A percentile compares a stretch with the other conserved stretches of the same genome.
Evolutionary conservation across 192 early-diverging fungal genomes (phyloP).

Genomic region (Gamsiella multidivaricata): DNA sequence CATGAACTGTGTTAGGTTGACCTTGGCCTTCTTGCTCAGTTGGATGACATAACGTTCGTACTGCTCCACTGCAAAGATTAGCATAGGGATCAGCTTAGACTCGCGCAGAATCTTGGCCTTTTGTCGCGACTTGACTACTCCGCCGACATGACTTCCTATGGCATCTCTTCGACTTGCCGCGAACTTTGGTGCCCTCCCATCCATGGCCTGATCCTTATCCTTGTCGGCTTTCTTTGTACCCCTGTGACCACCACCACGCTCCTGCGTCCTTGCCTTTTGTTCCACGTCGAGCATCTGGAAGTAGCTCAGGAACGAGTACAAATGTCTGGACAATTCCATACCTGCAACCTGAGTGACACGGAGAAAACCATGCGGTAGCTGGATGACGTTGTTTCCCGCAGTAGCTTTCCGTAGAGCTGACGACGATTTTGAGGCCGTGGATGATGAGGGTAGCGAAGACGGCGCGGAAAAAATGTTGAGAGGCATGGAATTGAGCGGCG

Average conservation of each 20-base stretch:
- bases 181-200: not conserved
- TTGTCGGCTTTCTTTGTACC: conserved; percentile 16
- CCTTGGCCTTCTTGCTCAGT: conserved; percentile 76
- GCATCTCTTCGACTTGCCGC: not conserved
- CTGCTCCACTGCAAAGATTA: conserved; percentile 81
- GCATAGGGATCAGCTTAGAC: conserved; percentile 75
- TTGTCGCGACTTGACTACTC: conserved; percentile 24
- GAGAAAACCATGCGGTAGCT: conserved; percentile 56
- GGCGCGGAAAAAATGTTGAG: conserved; percentile 22
- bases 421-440: not conserved
- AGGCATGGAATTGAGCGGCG: conserved; percentile 4
- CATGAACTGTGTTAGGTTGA: conserved; percentile 78
- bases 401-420: not conserved
- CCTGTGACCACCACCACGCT: conserved; percentile 34
- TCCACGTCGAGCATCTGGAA: conserved; percentile 46
- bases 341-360: conserved; percentile 60
- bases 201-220: conserved; percentile 8
- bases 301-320: conserved; percentile 63
- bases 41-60: conserved; percentile 80
- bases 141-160: not conserved
- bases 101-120: conserved; percentile 74
- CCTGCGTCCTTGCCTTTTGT: conserved; percentile 8
- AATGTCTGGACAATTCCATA: conserved; percentile 56
- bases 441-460: not conserved
- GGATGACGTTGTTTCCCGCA: conserved; percentile 7